phyloP scores from a whole-genome alignment of 106 monocot genomes.

The Dendrobium catenatum region DNA sequence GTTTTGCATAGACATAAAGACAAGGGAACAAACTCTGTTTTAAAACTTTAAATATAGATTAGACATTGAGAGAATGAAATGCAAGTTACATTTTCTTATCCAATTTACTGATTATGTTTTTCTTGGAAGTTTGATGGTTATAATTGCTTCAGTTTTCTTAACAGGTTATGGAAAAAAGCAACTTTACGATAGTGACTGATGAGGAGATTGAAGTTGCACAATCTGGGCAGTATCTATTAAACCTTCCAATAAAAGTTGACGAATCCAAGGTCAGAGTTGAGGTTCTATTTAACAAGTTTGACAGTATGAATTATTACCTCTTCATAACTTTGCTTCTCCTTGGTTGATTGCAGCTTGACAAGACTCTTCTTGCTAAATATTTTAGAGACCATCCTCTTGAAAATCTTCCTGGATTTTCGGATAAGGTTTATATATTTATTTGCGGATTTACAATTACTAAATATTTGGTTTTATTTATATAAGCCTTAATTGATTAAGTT shows the following conservation, averaged over 20 bases:
- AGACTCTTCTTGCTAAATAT: slow-evolving; percentile 57
- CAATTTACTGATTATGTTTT: background rate
- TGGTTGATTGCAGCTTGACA: slow-evolving; percentile 58
- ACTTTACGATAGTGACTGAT: slow-evolving; percentile 81
- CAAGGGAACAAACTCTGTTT: background rate
- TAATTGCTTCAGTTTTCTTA: background rate
- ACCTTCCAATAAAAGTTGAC: slow-evolving; percentile 97
- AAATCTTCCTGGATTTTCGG: slow-evolving; percentile 80
- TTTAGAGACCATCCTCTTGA: slow-evolving; percentile 75
- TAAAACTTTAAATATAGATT: background rate
- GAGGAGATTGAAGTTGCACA: slow-evolving; percentile 87
- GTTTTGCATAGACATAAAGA: background rate
- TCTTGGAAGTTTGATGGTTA: background rate
- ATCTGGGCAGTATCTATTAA: slow-evolving; percentile 89
- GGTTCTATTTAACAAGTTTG: background rate
- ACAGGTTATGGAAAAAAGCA: slow-evolving; percentile 94
- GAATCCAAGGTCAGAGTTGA: slow-evolving; percentile 70
- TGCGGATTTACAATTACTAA: background rate
- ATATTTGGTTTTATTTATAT: background rate
- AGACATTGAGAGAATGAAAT: background rate
- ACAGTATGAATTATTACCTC: background rate
- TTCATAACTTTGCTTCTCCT: slow-evolving; percentile 4
- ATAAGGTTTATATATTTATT: slow-evolving; percentile 52
- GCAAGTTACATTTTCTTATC: background rate
- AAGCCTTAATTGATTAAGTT: background rate